A percentile compares a stretch with the other conserved stretches of the same genome.
These are phyloP conservation scores for Aspergillus sparsus DNA, from an alignment of 495 filamentous ascomycete species.

Conservation along the genomic window DNA sequence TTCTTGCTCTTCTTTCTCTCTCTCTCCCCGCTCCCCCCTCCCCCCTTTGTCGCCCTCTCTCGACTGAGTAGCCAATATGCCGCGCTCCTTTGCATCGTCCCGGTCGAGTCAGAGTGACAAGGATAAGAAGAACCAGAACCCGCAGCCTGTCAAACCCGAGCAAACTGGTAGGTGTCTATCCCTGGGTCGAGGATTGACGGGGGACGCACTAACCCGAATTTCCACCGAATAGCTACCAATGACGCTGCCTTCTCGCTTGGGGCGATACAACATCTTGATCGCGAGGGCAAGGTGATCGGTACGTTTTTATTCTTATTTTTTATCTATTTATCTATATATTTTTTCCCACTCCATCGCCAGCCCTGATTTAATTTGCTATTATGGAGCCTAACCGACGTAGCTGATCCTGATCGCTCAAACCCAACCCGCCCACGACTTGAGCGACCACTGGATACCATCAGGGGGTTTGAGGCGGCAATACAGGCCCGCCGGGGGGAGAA, in stretches of 20 bases:
- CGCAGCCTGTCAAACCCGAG: conserved; percentile 73
- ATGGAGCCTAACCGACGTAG: conserved; percentile 40
- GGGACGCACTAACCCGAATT: conserved; percentile 16
- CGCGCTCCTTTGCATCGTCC: conserved; percentile 21
- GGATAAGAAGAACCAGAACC: conserved; percentile 50
- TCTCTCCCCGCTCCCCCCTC: too few relatives aligned
- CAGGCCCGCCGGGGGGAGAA: conserved; percentile 51
- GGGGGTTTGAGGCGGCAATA: conserved; percentile 88
- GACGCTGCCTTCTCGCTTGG: conserved; percentile 61
- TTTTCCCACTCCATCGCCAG: not conserved
- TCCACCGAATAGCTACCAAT: conserved; percentile 7
- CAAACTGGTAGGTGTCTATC: conserved; percentile 72
- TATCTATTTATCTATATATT: not conserved
- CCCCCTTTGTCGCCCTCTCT: not conserved
- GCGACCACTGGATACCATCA: conserved; percentile 89
- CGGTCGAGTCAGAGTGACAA: conserved; percentile 27
- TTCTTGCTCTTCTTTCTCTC: not conserved
- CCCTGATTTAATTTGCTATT: not conserved
- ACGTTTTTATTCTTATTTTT: conserved; percentile 25
- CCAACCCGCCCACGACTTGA: conserved; percentile 86
- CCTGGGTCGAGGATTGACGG: not conserved
- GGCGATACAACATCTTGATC: conserved; percentile 73
- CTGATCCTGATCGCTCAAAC: conserved; percentile 45
- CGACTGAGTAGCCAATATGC: conserved; percentile 9
- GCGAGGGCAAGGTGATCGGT: conserved; percentile 83